Percentiles rank a stretch among this genome's conserved stretches.
Evolutionary conservation across 2,329 filamentous ascomycete genomes (phyloP).

Genomic region (Ophiostoma piceae): DNA sequence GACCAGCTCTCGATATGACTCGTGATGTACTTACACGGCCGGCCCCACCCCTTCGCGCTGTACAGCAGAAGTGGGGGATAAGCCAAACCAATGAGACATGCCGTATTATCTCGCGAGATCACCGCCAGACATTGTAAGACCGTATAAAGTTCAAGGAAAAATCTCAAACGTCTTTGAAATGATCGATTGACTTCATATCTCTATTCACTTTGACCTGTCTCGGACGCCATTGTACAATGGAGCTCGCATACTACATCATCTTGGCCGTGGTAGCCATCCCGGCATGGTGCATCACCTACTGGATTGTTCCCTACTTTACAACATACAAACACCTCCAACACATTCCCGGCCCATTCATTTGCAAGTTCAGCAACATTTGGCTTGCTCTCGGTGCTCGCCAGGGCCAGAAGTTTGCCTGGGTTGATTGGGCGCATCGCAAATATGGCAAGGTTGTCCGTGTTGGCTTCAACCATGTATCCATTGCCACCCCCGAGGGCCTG

Average conservation of each 20-base stretch:
- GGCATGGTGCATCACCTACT: conserved; percentile 22
- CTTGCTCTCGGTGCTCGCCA: conserved; percentile 20
- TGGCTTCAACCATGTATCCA: conserved; percentile 26
- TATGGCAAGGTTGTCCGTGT: conserved; percentile 26
- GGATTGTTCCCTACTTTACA: conserved; percentile 24
- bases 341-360: conserved; percentile 24
- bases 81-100: conserved; percentile 12
- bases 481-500: conserved; percentile 23
- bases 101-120: conserved; percentile 11
- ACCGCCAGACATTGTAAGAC: background rate
- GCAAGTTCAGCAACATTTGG: conserved; percentile 26
- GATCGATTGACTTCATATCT: background rate
- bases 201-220: background rate
- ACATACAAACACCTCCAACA: conserved; percentile 23
- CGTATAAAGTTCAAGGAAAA: background rate
- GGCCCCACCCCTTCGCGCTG: background rate
- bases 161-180: background rate
- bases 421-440: conserved; percentile 23
- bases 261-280: conserved; percentile 20
- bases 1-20: background rate
- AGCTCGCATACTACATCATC: conserved; percentile 21
- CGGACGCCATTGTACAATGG: background rate
- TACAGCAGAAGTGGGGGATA: conserved; percentile 23
- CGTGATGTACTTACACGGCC: background rate
- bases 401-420: conserved; percentile 24